Base-by-base conservation (phyloP, 1,139 yeast genomes). In the Debaryomyces coudertii region DNA sequence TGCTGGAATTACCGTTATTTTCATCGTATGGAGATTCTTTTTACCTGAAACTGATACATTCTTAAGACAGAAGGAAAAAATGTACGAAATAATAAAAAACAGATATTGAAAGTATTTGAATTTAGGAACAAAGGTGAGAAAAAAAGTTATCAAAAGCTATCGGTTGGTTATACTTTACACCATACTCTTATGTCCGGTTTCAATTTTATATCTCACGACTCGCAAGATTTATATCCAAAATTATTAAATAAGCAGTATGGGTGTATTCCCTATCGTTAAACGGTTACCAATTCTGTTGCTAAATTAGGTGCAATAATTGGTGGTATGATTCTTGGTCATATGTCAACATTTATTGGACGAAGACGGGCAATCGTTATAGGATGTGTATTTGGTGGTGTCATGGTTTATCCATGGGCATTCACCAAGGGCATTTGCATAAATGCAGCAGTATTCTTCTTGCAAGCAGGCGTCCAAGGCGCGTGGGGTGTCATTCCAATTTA, bases 401-500 rank as follows among this genome's bases (percentile, higher is more conserved):
- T 83, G 57, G 74, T 82, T 45, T 83, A 83, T 55, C 90, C 90
- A 40, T 83, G 93, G 92, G 92, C 88, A 0, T 87, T 82, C 57
- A 63, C 77, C 33, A 57, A 53, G 15, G 73, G 73, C 49, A 55
- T 65, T 29, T 88, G 83, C 29, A 78, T 86, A 53, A 84, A 87
- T 58, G 95, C 93, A 5, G 86, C 88, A 48, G 93, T 76, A 1
- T 88, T 87, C 66, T 87, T 85, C 70, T 68, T 88, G 56, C 96
- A 89, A 65, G 82, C 84, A 58, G 83, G 83, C 54, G 93, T 88
- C 42, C 95, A 87, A 66, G 96, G 96, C 53, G 87, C 90, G 14
- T 89, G 95, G 90, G 95, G 95, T 56, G 87, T 87, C 38, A 77
- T 86, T 53, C 96, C 96, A 45, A 80, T 86, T 52, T 90, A 87